Base-by-base conservation (phyloP, 2,329 filamentous ascomycete genomes). In the Botrytis tulipae region DNA sequence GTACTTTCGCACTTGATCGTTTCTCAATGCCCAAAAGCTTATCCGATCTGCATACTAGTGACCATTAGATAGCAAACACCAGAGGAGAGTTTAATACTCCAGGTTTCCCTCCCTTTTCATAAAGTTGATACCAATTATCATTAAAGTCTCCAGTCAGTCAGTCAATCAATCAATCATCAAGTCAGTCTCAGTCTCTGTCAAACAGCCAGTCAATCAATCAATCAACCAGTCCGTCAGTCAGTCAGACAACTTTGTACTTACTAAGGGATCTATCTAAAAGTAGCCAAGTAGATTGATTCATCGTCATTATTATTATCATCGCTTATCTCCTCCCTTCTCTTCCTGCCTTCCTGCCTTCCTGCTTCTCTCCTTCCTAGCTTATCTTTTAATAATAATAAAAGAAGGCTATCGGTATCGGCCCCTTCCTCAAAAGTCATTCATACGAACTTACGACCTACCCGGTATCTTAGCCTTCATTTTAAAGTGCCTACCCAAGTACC, bases 41-140 rank as follows among this genome's bases (percentile, higher is more conserved):
- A 66, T 66, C 62, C 42, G 62, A 66, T 66, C 62, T 66, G 44
- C 62, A 66, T 16, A 48, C 51, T 57, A 57, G 51, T 57, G 44
- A 9, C 3, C 29, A 66, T 54, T n/a, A n/a, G 48, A 54, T 18
- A 57, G 51, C 29, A 29, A 57, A 29, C 51, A 57, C 51, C 7
- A 54, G 51, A 54, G 6, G 25, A 54, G 29, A 29, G 6, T 29
- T 57, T 57, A 57, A 29, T 29, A 57, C 51, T 57, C 51, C 51
- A 57, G 51, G 14, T 57, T 57, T 57, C n/a, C 51, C 51, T 57
- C 22, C 37, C 35, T 62, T 5, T 35, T 6, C 35, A 35, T 35
- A n/a, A 9, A 61, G 59, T 35, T 25, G 3, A 22, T 61, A 9
- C 59, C 22, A 40, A 35, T 22, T 61, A 7, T 37, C 22, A 37